Percentiles rank a stretch among this genome's conserved stretches.
phyloP scores from a whole-genome alignment of 805 yeast species.

The Metschnikowia chrysomelidarum region DNA sequence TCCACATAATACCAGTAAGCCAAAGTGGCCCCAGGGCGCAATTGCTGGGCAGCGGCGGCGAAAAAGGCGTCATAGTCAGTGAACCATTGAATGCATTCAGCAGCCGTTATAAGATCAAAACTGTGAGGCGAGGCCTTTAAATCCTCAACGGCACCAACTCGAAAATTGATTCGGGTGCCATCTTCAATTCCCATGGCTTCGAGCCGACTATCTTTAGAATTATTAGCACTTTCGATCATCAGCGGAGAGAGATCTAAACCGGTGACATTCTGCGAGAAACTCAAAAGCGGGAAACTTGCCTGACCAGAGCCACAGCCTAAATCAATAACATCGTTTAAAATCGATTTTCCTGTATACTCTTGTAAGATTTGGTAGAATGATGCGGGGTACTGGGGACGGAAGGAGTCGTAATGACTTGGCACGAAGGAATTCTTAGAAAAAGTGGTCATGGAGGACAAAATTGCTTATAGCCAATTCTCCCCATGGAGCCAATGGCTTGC shows the following conservation, averaged over 20 bases:
- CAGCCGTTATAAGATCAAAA: slow-evolving; percentile 20
- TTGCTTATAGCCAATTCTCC: too few species aligned
- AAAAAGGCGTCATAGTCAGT: slow-evolving; percentile 18
- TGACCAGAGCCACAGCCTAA: slow-evolving; percentile 58
- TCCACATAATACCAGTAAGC: slow-evolving; percentile 23
- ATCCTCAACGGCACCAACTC: slow-evolving; percentile 33
- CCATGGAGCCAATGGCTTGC: too few species aligned
- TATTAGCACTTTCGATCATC: slow-evolving; percentile 47
- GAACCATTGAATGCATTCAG: slow-evolving; percentile 23
- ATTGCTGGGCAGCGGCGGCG: slow-evolving; percentile 10
- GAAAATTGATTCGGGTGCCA: slow-evolving; percentile 27
- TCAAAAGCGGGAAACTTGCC: slow-evolving; percentile 45
- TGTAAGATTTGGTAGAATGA: slow-evolving; percentile 33
- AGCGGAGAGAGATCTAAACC: slow-evolving; percentile 48
- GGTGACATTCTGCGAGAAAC: slow-evolving; percentile 34
- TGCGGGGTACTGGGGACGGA: slow-evolving; percentile 42
- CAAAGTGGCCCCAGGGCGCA: slow-evolving; percentile 19
- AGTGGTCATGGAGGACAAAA: too few species aligned
- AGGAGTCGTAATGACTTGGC: slow-evolving; percentile 26
- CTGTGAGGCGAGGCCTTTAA: slow-evolving; percentile 21
- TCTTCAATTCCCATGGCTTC: slow-evolving; percentile 26
- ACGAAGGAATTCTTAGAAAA: slow-evolving; percentile 16
- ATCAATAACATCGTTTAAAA: slow-evolving; percentile 29
- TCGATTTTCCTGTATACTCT: slow-evolving; percentile 23
- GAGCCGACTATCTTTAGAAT: slow-evolving; percentile 24